Percentiles rank a stretch among this genome's conserved stretches.
These are phyloP conservation scores for Colletotrichum graminicola DNA, from an alignment of 2,329 filamentous ascomycete genomes.

Conservation along the genomic window DNA sequence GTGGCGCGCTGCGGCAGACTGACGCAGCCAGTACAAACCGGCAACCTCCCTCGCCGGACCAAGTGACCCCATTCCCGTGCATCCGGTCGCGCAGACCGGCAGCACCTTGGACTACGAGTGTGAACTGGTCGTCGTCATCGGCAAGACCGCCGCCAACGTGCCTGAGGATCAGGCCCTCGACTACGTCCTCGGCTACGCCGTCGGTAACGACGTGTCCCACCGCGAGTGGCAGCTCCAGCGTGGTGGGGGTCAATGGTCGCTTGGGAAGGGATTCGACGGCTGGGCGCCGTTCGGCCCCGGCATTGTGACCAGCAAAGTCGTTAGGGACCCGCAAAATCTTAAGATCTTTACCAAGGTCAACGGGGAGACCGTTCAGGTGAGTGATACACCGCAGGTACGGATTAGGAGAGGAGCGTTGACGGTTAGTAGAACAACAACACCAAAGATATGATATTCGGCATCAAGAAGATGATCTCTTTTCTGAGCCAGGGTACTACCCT, in stretches of 20 bases:
- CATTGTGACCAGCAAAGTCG: constrained; percentile 70
- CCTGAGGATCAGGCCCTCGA: constrained; percentile 74
- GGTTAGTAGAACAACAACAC: constrained; percentile 62
- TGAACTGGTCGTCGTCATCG: constrained; percentile 81
- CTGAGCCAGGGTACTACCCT: constrained; percentile 73
- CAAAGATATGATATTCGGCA: constrained; percentile 72
- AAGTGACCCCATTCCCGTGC: constrained; percentile 74
- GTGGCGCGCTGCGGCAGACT: not conserved
- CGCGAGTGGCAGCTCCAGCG: constrained; percentile 80
- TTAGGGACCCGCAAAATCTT: constrained; percentile 69
- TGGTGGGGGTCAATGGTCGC: constrained; percentile 76
- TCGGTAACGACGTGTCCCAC: constrained; percentile 85
- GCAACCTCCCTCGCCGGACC: constrained; percentile 74
- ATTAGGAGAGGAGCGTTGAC: constrained; percentile 21
- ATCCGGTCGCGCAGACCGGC: constrained; percentile 72
- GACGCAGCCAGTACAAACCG: constrained; percentile 70
- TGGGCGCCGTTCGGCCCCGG: constrained; percentile 82
- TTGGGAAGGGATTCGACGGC: constrained; percentile 81
- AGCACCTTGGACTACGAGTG: constrained; percentile 83
- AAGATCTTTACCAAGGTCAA: constrained; percentile 71
- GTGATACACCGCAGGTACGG: not conserved
- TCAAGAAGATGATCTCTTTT: constrained; percentile 70
- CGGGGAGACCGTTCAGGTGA: constrained; percentile 66
- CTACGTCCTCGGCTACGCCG: constrained; percentile 79
- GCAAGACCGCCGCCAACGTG: constrained; percentile 74